Evolutionary conservation across 495 filamentous ascomycete genomes (phyloP).

Genomic region (Penicillium nucicola): DNA sequence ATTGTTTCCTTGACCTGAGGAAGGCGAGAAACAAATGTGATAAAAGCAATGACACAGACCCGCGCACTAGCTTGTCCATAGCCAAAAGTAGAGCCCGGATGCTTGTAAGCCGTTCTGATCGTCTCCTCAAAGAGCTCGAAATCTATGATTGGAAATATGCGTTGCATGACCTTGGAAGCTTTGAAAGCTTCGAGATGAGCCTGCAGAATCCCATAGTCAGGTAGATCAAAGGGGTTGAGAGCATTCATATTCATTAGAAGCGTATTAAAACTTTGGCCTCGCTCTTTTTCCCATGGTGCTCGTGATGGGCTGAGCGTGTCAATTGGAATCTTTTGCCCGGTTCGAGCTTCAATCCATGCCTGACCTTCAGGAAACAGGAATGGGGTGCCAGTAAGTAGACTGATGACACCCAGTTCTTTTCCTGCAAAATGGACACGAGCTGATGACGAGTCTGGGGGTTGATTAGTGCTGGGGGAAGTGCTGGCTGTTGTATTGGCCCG

Average conservation of each 20-base stretch:
- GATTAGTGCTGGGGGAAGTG: slow-evolving; percentile 17
- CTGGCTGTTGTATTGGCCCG: slow-evolving; percentile 11
- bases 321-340: slow-evolving; percentile 39
- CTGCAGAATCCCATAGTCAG: slow-evolving; percentile 18
- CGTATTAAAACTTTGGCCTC: slow-evolving; percentile 18
- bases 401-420: slow-evolving; percentile 43
- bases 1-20: slow-evolving; percentile 13
- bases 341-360: slow-evolving; percentile 44
- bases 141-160: slow-evolving; percentile 44
- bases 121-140: slow-evolving; percentile 37
- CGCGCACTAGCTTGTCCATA: slow-evolving; percentile 25
- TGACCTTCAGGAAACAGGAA: slow-evolving; percentile 44
- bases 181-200: slow-evolving; percentile 24
- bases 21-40: slow-evolving; percentile 34
- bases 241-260: slow-evolving; percentile 23
- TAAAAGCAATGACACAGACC: slow-evolving; percentile 46
- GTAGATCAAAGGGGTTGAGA: slow-evolving; percentile 26
- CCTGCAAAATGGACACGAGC: slow-evolving; percentile 49
- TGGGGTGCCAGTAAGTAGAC: slow-evolving; percentile 44
- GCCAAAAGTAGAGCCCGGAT: slow-evolving; percentile 5
- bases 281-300: slow-evolving; percentile 35
- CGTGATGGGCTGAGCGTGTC: slow-evolving; percentile 31
- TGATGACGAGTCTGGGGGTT: slow-evolving; percentile 25
- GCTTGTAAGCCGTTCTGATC: slow-evolving; percentile 38
- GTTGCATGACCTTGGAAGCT: slow-evolving; percentile 28